phyloP scores from a whole-genome alignment of 805 yeast species.

The Teunomyces kruisii region DNA sequence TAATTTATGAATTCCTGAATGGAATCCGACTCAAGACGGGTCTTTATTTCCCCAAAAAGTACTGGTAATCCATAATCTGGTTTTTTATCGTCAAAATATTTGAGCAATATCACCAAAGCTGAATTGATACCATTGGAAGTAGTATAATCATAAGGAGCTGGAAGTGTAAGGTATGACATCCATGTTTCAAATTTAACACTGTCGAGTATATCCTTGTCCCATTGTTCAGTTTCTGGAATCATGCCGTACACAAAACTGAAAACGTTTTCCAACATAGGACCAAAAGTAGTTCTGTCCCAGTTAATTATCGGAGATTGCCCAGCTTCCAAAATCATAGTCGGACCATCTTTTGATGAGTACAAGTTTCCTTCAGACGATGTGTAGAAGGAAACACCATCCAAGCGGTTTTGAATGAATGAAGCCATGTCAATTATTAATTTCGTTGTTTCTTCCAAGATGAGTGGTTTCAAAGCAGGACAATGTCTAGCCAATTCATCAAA shows the following conservation, averaged over 20 bases:
- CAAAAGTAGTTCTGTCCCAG: conserved; percentile 54
- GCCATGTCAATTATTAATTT: conserved; percentile 49
- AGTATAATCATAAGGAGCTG: conserved; percentile 62
- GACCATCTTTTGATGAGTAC: conserved; percentile 1
- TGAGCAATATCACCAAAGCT: conserved; percentile 54
- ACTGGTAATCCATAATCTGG: conserved; percentile 46
- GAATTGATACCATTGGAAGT: conserved; percentile 50
- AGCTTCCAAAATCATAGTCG: conserved; percentile 30
- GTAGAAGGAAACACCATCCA: conserved; percentile 46
- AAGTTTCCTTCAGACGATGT: conserved; percentile 23
- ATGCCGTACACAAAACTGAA: conserved; percentile 52
- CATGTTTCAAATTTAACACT: conserved; percentile 43
- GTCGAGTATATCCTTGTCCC: conserved; percentile 42
- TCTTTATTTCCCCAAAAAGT: conserved; percentile 33
- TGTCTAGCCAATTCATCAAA: conserved; percentile 84
- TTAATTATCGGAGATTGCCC: conserved; percentile 38
- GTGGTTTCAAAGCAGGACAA: conserved; percentile 68
- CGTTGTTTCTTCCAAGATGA: conserved; percentile 50
- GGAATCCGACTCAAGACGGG: conserved; percentile 27
- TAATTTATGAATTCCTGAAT: conserved; percentile 30
- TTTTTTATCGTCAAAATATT: conserved; percentile 55
- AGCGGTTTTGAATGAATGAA: conserved; percentile 23
- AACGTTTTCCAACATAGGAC: conserved; percentile 50
- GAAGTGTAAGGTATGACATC: conserved; percentile 47
- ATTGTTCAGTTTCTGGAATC: conserved; percentile 50